phyloP scores from a whole-genome alignment of 192 early-diverging fungal genomes.

The Paraglomus occultum region DNA sequence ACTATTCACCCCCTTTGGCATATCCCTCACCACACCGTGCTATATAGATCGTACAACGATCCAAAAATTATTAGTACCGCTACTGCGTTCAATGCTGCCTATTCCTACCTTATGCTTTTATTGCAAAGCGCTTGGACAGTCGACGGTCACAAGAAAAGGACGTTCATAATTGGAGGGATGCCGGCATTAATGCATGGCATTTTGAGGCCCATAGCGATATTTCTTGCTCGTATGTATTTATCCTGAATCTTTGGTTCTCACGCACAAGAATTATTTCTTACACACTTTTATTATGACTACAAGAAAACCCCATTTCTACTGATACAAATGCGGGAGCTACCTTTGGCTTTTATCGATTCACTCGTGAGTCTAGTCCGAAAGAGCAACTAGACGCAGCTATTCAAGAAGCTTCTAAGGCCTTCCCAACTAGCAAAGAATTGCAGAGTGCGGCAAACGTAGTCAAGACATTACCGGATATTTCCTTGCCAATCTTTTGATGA shows the following conservation, averaged over 20 bases:
- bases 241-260: not conserved
- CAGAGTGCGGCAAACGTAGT: not conserved
- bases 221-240: conserved; percentile 17
- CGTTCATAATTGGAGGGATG: conserved; percentile 10
- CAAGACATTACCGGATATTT: conserved; percentile 4
- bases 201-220: conserved; percentile 19
- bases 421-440: not conserved
- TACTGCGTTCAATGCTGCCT: conserved; percentile 10
- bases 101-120: conserved; percentile 22
- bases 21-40: not conserved
- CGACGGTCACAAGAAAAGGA: not conserved
- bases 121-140: conserved; percentile 13
- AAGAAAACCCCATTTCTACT: conserved; percentile 12
- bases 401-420: not conserved
- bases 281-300: not conserved
- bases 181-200: conserved; percentile 27
- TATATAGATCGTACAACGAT: not conserved
- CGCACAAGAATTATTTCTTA: not conserved
- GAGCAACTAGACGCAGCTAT: not conserved
- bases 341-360: conserved; percentile 13
- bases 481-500: not conserved
- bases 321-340: conserved; percentile 9
- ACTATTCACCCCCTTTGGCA: not conserved
- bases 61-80: not conserved
- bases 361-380: not conserved